Evolutionary conservation across 1,284 basidiomycete genomes (phyloP), one percentile per base, ranked within the genome.

Genomic region (Puccinia coronata): DNA sequence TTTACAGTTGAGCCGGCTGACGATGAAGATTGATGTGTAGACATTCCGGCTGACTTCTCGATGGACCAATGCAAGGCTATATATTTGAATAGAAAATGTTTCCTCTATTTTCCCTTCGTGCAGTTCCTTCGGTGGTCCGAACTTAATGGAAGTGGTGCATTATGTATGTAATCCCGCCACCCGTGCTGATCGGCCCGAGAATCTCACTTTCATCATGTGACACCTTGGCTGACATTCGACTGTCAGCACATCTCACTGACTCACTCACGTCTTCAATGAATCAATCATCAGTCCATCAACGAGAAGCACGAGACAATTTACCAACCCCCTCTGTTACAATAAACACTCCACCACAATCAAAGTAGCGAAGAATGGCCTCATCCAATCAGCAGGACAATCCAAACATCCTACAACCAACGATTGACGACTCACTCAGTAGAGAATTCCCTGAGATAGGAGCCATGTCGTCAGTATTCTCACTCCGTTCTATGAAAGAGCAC

Each of bases 401-500:
- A 55, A 39, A 18, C 43, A 71, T 2, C 28, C 6, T 57, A 57
- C n/a, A 72, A 55, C 31, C 49, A 49, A 53, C 39, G 16, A 74
- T 74, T n/a, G 72, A 80, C 72, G 77, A 80, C 34, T 39, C 20
- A 41, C 55, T 80, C 28, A 63, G 53, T n/a, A 55, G 67, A 72
- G 77, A 71, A 34, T 80, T 80, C 41, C 77, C 77, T 61, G 67
- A 80, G 51, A 80, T 80, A 2, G 67, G 67, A 12, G 31, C 70
- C 18, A 36, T 80, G 39, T 70, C 65, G 77, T 80, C 28, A 80
- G 77, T 55, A 39, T 36, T 16, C 51, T 18, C 11, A 47, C 28
- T 59, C 23, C 36, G 18, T 31, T 41, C 39, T 11, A 5, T 36
- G 41, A 67, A 41, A 31, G 43, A 28, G 36, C 12, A 25, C 28